phyloP scores from a whole-genome alignment of 2,329 filamentous ascomycete genomes.

The Pseudodiploospora longispora region DNA sequence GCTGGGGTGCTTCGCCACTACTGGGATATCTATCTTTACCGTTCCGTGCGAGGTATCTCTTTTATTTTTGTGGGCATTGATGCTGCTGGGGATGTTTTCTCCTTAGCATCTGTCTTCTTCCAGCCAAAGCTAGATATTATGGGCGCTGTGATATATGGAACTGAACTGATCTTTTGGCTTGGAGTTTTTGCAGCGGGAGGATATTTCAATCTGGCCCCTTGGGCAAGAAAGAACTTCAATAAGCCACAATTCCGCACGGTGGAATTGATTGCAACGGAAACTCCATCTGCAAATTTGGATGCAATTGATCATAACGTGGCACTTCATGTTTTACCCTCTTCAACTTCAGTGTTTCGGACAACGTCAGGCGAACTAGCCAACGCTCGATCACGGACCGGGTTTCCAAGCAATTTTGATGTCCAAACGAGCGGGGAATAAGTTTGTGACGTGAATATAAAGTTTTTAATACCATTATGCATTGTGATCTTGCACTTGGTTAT shows the following conservation, averaged over 20 bases:
- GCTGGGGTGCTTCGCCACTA: conserved; percentile 62
- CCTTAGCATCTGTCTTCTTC: conserved; percentile 56
- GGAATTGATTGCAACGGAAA: too few relatives aligned
- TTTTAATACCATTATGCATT: too few relatives aligned
- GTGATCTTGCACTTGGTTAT: too few relatives aligned
- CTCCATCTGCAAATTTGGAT: too few relatives aligned
- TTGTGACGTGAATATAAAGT: too few relatives aligned
- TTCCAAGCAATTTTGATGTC: neutral
- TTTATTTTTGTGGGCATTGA: conserved; percentile 66
- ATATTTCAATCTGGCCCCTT: conserved; percentile 56
- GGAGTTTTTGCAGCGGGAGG: conserved; percentile 58
- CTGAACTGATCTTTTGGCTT: conserved; percentile 58
- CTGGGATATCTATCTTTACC: conserved; percentile 58
- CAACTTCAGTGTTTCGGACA: conserved; percentile 8
- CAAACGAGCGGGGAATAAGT: neutral
- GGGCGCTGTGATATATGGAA: conserved; percentile 59
- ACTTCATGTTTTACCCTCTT: conserved; percentile 7
- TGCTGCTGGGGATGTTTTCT: conserved; percentile 60
- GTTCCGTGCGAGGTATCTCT: conserved; percentile 61
- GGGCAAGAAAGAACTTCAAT: conserved; percentile 32
- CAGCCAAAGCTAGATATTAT: conserved; percentile 50
- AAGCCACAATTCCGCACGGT: neutral
- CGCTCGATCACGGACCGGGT: conserved; percentile 3
- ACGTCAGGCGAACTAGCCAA: conserved; percentile 5
- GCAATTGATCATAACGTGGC: conserved; percentile 1